A percentile compares a stretch with the other conserved stretches of the same genome.
Conservation (phyloP, 306 rosid genomes). For the Gastrolobium villosum region DNA sequence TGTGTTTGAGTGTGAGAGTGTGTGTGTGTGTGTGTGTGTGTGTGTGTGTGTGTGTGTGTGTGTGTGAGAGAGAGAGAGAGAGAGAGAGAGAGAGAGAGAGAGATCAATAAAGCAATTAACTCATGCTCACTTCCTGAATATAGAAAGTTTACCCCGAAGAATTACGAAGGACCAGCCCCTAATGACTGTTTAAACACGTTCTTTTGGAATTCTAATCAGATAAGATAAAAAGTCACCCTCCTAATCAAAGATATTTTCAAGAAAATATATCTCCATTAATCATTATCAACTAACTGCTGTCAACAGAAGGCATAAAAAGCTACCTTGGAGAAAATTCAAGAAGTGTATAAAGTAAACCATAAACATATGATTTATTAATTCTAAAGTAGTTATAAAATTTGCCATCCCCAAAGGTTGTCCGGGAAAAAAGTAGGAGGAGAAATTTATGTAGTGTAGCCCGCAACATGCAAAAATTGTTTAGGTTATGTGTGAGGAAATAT, state of each 20-base stretch:
- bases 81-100: neutral
- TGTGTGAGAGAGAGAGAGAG: neutral
- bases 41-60: too few relatives aligned
- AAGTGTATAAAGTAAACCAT: neutral
- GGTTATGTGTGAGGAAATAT: slow-evolving; percentile 2
- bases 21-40: too few relatives aligned
- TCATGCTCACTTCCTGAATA: neutral
- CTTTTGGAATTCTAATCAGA: neutral
- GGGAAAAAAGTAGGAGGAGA: slow-evolving; percentile 11
- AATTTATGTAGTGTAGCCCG: neutral
- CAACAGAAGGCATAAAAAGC: neutral
- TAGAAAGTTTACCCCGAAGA: slow-evolving; percentile 2
- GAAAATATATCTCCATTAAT: neutral
- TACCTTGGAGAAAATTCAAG: neutral
- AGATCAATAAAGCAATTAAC: neutral
- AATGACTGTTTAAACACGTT: neutral
- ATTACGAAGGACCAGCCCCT: neutral
- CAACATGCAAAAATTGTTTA: slow-evolving; percentile 26
- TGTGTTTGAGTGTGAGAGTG: too few relatives aligned
- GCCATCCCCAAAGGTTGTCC: slow-evolving; percentile 12
- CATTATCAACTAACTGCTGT: slow-evolving; percentile 12
- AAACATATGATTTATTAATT: neutral
- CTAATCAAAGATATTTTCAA: neutral
- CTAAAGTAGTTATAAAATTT: neutral
- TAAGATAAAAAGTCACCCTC: neutral